Evolutionary conservation across 106 monocot genomes (phyloP), one percentile per base, ranked within the genome.

Genomic region (Dioscorea zingiberensis): DNA sequence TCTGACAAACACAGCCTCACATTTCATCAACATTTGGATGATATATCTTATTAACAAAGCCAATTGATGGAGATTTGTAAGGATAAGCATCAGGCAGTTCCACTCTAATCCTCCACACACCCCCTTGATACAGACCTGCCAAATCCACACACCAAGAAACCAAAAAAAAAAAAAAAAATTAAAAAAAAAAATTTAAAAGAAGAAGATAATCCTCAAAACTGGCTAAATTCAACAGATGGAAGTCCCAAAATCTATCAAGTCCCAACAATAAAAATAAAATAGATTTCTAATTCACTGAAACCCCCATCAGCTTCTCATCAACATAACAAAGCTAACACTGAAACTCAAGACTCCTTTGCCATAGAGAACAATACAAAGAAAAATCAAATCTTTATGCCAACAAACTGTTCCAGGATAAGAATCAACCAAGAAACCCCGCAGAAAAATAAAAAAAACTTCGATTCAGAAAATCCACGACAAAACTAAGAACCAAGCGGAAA

Each of bases 21-120:
- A 75, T 71, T 58, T 85, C 93, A 68, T 93, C 92, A 27, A 93
- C 87, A 78, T 93, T 93, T 10, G 88, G 89, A 58, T 85, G 89
- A 69, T 78, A 89, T 21, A 89, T 89, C 76, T 78, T 79, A 61
- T 85, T 85, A 28, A 83, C 71, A 61, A 93, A 88, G 49, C 85
- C 88, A 62, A 93, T 76, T 0, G 88, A 88, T 9, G 93, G 88
- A 54, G 93, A 85, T 80, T 81, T 88, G 78, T 85, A 85, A 78
- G 93, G 88, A 69, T 93, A 93, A 44, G 75, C 80, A 78, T 83
- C 85, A 21, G 88, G 93, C 51, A 93, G 38, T 49, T 83, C 88
- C 55, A 93, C 85, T 66, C 80, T 80, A 15, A 93, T 72, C 75
- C 69, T 88, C 93, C 93, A 93, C 13, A 80, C 77, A 67, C 90